A percentile compares a stretch with the other conserved stretches of the same genome.
Conservation (phyloP, 1,284 basidiomycete species). For the Sanghuangporus sanghuang region DNA sequence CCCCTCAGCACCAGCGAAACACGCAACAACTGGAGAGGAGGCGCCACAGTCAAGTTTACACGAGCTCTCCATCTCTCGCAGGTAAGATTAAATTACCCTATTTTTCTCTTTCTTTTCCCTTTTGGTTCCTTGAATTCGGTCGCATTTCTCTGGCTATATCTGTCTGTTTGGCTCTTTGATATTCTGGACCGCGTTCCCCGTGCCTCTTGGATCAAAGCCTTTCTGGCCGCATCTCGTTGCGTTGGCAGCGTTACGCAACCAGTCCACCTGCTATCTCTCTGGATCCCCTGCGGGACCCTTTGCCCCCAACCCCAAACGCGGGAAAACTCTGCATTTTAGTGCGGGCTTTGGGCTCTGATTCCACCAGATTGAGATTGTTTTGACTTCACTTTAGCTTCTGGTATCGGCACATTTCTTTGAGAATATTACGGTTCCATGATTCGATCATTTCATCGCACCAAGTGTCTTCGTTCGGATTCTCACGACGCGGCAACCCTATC, state of each 20-base stretch:
- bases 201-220: neutral
- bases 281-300: neutral
- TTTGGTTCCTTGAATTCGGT: slow-evolving; percentile 1
- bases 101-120: neutral
- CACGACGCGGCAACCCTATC: slow-evolving; percentile 2
- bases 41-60: neutral
- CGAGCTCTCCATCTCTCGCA: neutral
- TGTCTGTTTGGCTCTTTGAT: neutral
- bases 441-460: neutral
- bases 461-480: neutral
- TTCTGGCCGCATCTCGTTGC: neutral
- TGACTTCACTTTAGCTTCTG: neutral
- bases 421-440: neutral
- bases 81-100: neutral
- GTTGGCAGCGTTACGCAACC: neutral
- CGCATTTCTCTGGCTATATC: neutral
- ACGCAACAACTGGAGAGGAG: neutral
- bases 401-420: neutral
- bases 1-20: neutral
- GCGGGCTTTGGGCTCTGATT: neutral
- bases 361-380: neutral
- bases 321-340: neutral
- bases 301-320: neutral
- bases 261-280: neutral
- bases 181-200: neutral